phyloP scores from a whole-genome alignment of 2,329 filamentous ascomycete species.

The Cadophora malorum region DNA sequence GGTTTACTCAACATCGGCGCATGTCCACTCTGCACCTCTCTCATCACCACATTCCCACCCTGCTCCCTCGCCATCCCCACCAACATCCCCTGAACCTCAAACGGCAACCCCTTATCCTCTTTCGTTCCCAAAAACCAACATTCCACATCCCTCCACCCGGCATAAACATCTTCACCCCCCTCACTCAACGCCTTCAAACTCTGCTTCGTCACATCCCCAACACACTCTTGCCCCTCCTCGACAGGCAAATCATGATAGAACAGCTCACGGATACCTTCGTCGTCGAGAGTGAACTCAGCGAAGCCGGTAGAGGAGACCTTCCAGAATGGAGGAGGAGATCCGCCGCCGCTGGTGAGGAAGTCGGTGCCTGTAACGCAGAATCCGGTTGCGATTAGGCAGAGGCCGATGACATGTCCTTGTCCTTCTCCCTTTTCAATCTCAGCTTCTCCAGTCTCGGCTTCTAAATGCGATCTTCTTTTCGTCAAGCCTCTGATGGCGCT shows the following conservation, averaged over 20 bases:
- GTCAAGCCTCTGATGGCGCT: conserved; percentile 51
- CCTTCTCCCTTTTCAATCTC: conserved; percentile 3
- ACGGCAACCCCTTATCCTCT: conserved; percentile 49
- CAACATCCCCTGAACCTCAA: conserved; percentile 46
- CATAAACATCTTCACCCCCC: conserved; percentile 45
- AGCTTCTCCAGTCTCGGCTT: not conserved
- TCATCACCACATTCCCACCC: conserved; percentile 45
- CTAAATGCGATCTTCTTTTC: conserved; percentile 26
- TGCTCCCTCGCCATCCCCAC: conserved; percentile 48
- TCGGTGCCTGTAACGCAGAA: conserved; percentile 46
- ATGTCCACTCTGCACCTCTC: conserved; percentile 51
- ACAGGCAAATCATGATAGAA: conserved; percentile 54
- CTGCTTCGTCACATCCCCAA: conserved; percentile 48
- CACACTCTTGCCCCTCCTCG: conserved; percentile 50
- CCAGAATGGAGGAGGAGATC: conserved; percentile 49
- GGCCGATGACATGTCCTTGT: conserved; percentile 45
- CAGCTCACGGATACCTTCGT: conserved; percentile 44
- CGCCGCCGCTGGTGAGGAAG: conserved; percentile 49
- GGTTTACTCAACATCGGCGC: conserved; percentile 52
- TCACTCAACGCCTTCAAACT: conserved; percentile 50
- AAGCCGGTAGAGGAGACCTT: conserved; percentile 38
- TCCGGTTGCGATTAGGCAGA: conserved; percentile 49
- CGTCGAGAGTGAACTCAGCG: conserved; percentile 48
- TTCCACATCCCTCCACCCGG: conserved; percentile 42
- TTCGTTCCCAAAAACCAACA: conserved; percentile 48